Conservation (phyloP, 176 grass and related monocot species). For the Pharus latifolius region DNA sequence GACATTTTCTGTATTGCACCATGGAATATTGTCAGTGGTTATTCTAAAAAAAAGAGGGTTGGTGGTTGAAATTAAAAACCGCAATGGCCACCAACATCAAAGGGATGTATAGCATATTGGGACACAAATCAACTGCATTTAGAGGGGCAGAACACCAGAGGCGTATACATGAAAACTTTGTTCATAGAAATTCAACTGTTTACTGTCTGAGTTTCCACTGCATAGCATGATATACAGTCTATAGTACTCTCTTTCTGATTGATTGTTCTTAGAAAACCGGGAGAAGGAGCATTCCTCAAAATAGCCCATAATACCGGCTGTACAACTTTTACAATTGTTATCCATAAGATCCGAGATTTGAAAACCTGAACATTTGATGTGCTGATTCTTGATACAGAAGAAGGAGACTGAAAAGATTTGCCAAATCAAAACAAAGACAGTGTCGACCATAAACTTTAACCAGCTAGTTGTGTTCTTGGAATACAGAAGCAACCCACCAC, state of each 20-base stretch:
- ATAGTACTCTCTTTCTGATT: not conserved
- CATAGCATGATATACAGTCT: not conserved
- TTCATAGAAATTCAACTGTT: not conserved
- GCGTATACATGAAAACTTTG: not conserved
- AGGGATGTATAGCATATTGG: not conserved
- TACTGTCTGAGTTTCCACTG: not conserved
- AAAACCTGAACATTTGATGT: not conserved
- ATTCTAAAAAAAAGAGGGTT: not conserved
- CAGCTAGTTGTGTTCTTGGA: too few relatives aligned
- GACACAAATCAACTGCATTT: not conserved
- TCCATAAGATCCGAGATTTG: not conserved
- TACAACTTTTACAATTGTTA: not conserved
- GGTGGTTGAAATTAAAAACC: not conserved
- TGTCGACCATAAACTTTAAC: too few relatives aligned
- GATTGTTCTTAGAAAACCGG: not conserved
- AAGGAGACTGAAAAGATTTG: not conserved
- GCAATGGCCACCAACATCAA: not conserved
- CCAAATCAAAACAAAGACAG: too few relatives aligned
- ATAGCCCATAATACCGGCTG: not conserved
- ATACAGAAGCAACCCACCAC: not conserved
- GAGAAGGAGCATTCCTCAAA: not conserved
- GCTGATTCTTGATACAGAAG: not conserved
- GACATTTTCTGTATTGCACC: slow-evolving; percentile 58
- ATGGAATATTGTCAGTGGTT: slow-evolving; percentile 14
- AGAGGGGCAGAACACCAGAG: not conserved